Evolutionary conservation across 805 yeast species (phyloP).

Genomic region (Suhomyces canberraensis): DNA sequence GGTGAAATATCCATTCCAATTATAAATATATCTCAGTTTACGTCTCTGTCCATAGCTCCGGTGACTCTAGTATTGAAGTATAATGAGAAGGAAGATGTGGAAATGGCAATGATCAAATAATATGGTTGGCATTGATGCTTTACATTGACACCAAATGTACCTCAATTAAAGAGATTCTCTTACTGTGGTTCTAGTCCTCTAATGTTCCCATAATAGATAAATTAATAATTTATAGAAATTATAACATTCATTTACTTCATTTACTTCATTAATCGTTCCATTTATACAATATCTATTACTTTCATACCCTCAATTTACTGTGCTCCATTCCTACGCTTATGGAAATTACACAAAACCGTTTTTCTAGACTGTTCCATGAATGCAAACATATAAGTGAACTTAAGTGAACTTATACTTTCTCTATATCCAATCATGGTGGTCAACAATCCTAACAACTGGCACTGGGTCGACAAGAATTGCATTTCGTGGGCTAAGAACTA

Average conservation of each 20-base stretch:
- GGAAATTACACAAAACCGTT: slow-evolving; percentile 1
- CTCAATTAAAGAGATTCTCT: no score
- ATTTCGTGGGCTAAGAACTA: slow-evolving; percentile 84
- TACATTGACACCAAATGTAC: no score
- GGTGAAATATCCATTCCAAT: slow-evolving; percentile 21
- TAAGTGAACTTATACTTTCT: background rate
- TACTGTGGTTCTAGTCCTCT: no score
- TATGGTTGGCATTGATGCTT: no score
- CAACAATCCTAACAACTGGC: slow-evolving; percentile 98
- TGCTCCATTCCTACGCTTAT: no score
- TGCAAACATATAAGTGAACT: background rate
- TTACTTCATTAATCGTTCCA: background rate
- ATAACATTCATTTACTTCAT: background rate
- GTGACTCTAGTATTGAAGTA: no score
- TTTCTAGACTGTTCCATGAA: slow-evolving; percentile 12
- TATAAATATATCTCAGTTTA: no score
- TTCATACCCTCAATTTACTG: no score
- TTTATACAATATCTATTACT: background rate
- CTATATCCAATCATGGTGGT: slow-evolving; percentile 63
- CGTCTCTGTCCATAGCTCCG: no score
- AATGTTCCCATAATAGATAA: no score
- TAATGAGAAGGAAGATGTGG: slow-evolving; percentile 29
- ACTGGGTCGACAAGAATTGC: slow-evolving; percentile 99
- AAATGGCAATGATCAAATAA: slow-evolving; percentile 19
- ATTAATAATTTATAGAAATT: no score